phyloP scores from a whole-genome alignment of 23 red algal genomes.

The Gracilaria gracilis region DNA sequence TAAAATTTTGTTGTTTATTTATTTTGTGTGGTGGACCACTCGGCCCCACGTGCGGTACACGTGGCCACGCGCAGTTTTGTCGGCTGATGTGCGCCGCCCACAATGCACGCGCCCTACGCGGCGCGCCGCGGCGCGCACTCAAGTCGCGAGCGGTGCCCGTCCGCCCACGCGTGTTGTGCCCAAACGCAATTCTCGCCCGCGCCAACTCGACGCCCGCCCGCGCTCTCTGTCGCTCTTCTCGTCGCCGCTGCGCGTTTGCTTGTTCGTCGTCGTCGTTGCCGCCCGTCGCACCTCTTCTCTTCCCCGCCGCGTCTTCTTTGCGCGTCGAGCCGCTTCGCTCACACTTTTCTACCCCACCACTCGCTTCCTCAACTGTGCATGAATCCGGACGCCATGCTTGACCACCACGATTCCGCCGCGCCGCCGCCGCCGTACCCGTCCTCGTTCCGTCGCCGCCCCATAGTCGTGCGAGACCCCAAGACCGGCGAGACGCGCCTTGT shows the following conservation, averaged over 20 bases:
- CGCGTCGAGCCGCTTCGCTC: no score
- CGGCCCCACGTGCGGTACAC: background rate
- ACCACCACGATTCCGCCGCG: slow-evolving; percentile 41
- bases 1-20: no score
- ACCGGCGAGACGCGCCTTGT: slow-evolving; percentile 62
- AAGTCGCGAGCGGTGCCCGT: background rate
- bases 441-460: slow-evolving; percentile 50
- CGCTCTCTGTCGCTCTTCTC: background rate
- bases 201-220: background rate
- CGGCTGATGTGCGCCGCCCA: background rate
- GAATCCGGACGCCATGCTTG: slow-evolving; percentile 52
- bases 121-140: background rate
- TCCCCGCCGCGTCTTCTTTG: background rate
- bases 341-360: no score
- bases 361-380: no score
- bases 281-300: background rate
- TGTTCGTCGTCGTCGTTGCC: no score
- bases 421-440: slow-evolving; percentile 25
- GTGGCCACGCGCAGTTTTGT: background rate
- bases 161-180: background rate
- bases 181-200: background rate
- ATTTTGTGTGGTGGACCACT: no score
- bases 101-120: no score
- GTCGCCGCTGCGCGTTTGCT: background rate
- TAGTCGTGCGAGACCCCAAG: slow-evolving; percentile 67